Conservation (phyloP, 2,329 filamentous ascomycete species). For the Colletotrichum sp. region DNA sequence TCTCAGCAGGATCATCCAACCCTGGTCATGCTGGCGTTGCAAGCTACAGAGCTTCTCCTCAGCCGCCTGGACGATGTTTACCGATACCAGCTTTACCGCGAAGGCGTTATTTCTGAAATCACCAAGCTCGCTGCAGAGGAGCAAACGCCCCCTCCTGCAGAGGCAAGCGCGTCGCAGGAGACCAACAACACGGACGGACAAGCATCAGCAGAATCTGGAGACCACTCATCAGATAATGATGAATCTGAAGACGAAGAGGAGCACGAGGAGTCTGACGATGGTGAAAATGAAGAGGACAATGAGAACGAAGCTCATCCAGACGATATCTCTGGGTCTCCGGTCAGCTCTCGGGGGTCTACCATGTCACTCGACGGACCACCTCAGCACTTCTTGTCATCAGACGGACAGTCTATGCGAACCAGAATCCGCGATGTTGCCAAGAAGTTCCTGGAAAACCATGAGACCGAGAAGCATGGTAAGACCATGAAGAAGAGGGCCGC, state of each 20-base stretch:
- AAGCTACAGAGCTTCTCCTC: constrained; percentile 87
- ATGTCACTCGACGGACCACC: constrained; percentile 66
- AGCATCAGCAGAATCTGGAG: constrained; percentile 23
- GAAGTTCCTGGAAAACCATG: constrained; percentile 83
- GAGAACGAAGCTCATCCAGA: constrained; percentile 47
- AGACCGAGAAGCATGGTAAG: constrained; percentile 74
- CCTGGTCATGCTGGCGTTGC: constrained; percentile 84
- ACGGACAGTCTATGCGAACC: constrained; percentile 66
- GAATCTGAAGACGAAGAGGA: constrained; percentile 54
- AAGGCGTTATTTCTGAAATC: constrained; percentile 94
- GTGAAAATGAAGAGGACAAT: constrained; percentile 57
- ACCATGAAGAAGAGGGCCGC: constrained; percentile 80
- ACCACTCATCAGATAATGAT: constrained; percentile 45
- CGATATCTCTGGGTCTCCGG: constrained; percentile 69
- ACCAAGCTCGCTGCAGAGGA: constrained; percentile 72
- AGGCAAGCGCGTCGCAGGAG: constrained; percentile 26
- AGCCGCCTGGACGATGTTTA: constrained; percentile 87
- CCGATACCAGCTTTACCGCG: constrained; percentile 94
- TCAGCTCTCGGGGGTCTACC: constrained; percentile 69
- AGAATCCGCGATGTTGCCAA: constrained; percentile 79
- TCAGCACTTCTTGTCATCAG: constrained; percentile 50
- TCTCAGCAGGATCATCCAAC: constrained; percentile 93
- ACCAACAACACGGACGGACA: neutral
- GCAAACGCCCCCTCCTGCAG: constrained; percentile 32
- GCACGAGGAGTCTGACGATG: constrained; percentile 57